Evolutionary conservation across 768 basidiomycete species (phyloP), one percentile per base, ranked within the genome.

Genomic region (Mrakia gelida): DNA sequence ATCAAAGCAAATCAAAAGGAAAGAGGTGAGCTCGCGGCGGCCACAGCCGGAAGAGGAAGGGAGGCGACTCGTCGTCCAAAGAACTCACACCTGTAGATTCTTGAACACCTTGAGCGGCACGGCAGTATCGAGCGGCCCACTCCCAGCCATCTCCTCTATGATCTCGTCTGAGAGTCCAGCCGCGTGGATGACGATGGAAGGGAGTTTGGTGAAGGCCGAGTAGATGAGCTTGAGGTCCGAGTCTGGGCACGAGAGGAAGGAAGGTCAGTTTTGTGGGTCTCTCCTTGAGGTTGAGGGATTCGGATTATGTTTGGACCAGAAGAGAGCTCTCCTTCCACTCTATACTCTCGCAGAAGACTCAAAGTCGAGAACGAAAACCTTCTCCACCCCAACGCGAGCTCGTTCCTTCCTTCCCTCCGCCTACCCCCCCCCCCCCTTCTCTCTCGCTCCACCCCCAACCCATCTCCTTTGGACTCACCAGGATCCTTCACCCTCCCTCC

Each of bases 181-280:
- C 16, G 78, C 56, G 34, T 86, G 87, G 75, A 95, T 85, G 10
- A 87, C 85, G 56, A 96, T 86, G 1, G 93, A 91, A 23, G 94
- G 94, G 0, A 97, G 86, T 85, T 92, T 94, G 63, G 93, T 97
- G 86, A 96, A 93, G 82, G 90, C 89, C 83, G 93, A 93, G 86
- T 90, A 96, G 80, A 95, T 88, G 84, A 90, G 93, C 83, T 90
- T 94, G 83, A 96, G 89, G 81, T 94, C 92, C 3, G 86, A 82
- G 75, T 94, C 91, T 80, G 92, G 93, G 86, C 13, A 92, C 93
- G 26, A 90, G 85, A 90, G 85, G 3, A 32, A 75, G 30, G 18
- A 38, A 30, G 75, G 75, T 70, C 63, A 76, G 65, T 54, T 15
- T 54, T 3, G n/a, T 10, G 45, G 6, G 23, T 15, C 28, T 23